Evolutionary conservation across 1,284 basidiomycete species (phyloP), one percentile per base, ranked within the genome.

Genomic region (Marasmius tenuissimus): DNA sequence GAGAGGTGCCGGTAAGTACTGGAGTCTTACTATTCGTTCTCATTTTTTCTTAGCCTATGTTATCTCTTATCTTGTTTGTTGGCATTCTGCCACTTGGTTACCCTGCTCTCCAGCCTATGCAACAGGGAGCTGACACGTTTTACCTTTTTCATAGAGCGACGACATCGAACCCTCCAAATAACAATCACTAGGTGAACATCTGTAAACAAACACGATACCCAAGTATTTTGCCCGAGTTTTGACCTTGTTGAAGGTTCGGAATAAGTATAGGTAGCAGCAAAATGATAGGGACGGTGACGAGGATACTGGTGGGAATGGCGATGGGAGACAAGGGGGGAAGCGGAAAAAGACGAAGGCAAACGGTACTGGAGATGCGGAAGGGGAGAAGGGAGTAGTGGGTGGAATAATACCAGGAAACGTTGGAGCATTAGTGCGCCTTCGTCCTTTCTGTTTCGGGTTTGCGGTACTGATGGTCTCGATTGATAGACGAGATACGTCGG

Each of bases 201-300:
- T 82, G 16, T 71, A 71, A 64, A 73, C 76, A 52, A 89, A 92
- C 66, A 76, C 79, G 7, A 81, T 92, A 22, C 91, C 90, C 3
- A 92, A 92, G 73, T 83, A 86, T 14, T 80, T 81, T 14, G 72
- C 81, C 42, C 81, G 90, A 14, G 80, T 91, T 18, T 71, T 92
- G 42, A 85, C 90, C 65, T 87, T 89, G 0, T 77, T 76, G 37
- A 75, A 78, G 62, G 78, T 89, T 39, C 79, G 87, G 59, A 78
- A 81, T 49, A 81, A 85, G 58, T 88, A 74, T 67, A 4, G 27
- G 27, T n/a, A 27, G 4, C 4, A 27, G 27, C 2, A 27, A 27
- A 27, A 27, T n/a, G n/a, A n/a, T n/a, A n/a, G n/a, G n/a, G n/a
- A n/a, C n/a, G 74, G 73, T 6, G 73, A 73, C n/a, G 72, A 68